Percentiles rank a stretch among this genome's conserved stretches.
Conservation (phyloP, 2,329 filamentous ascomycete genomes). For the Pezicula neosporulosa region DNA sequence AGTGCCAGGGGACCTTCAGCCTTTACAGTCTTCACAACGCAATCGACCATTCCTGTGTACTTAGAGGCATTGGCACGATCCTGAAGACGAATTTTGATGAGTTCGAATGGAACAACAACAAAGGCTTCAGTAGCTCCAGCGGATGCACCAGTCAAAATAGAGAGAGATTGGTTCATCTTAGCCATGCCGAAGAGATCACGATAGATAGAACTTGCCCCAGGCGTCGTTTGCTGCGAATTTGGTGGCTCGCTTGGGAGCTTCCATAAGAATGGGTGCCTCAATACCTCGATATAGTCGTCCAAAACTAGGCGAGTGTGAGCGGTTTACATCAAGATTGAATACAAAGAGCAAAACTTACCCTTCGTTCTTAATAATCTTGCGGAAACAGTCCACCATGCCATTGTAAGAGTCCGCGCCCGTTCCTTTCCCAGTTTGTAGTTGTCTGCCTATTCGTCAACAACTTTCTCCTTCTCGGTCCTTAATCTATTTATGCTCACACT, state of each 20-base stretch:
- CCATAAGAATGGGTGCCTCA: conserved; percentile 93
- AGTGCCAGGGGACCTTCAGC: conserved; percentile 82
- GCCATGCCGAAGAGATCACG: conserved; percentile 77
- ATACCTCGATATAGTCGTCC: conserved; percentile 95
- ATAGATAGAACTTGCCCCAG: conserved; percentile 97
- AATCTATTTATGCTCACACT: conserved; percentile 61
- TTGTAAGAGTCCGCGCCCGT: conserved; percentile 82
- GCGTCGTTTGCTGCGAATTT: conserved; percentile 99
- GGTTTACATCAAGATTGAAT: conserved; percentile 3
- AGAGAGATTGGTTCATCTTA: conserved; percentile 90
- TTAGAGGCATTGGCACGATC: conserved; percentile 90
- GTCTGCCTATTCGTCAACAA: conserved; percentile 47
- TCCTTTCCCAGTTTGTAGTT: conserved; percentile 75
- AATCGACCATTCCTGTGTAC: conserved; percentile 80
- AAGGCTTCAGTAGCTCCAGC: conserved; percentile 95
- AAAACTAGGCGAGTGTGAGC: conserved; percentile 48
- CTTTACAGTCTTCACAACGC: conserved; percentile 75
- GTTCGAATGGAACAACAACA: conserved; percentile 96
- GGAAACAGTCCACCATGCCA: conserved; percentile 97
- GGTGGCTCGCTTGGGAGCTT: conserved; percentile 92
- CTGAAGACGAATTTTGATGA: conserved; percentile 97
- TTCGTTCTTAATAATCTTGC: conserved; percentile 94
- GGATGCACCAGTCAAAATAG: conserved; percentile 88
- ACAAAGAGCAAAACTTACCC: conserved; percentile 55
- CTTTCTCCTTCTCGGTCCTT: background rate